Base-by-base conservation (phyloP, 495 filamentous ascomycete species). In the Trichocladium antarcticum region DNA sequence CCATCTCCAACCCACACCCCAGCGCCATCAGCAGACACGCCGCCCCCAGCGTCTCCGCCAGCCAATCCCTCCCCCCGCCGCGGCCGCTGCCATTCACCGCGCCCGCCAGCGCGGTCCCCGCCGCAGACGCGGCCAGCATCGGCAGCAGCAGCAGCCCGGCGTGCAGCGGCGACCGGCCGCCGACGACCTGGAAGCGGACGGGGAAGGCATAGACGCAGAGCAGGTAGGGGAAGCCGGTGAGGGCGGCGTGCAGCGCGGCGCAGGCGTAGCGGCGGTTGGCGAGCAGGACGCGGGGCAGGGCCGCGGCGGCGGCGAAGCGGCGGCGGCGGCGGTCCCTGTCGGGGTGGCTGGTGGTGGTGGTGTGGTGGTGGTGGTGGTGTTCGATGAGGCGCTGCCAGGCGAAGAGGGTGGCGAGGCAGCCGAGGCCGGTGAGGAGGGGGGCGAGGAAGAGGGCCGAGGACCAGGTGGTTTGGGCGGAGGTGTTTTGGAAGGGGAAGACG, bases 71-170 rank as follows among this genome's bases (percentile, higher is more conserved):
- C 39, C 57, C 37, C 20, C 10, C 29, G 19, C 27, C 6, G 9
- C 14, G 5, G 27, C 10, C 27, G 2, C 4, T 19, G n/a, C 56
- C 52, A 37, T 67, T 70, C 43, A 69, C 8, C 0, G 43, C 54
- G 2, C 72, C 74, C 10, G 63, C 64, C 5, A 77, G 15, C 10
- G 57, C 55, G 8, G 72, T 75, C 0, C 74, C 75, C 15, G 75
- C 29, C 2, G 76, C 75, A 32, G 54, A 67, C 24, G 51, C 68
- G 32, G 55, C 74, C 12, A 80, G 56, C 63, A 80, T 72, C 6
- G 78, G 76, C 8, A 83, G 66, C 44, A 88, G 65, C 51, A 78
- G 65, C 14, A 83, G 51, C 12, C 80, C 82, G 1, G 82, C 74
- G 0, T 66, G 45, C 5, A 74, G 55, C 1, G 76, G 40, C 51